phyloP scores from a whole-genome alignment of 805 yeast species.

The Danielia reshetovae region DNA sequence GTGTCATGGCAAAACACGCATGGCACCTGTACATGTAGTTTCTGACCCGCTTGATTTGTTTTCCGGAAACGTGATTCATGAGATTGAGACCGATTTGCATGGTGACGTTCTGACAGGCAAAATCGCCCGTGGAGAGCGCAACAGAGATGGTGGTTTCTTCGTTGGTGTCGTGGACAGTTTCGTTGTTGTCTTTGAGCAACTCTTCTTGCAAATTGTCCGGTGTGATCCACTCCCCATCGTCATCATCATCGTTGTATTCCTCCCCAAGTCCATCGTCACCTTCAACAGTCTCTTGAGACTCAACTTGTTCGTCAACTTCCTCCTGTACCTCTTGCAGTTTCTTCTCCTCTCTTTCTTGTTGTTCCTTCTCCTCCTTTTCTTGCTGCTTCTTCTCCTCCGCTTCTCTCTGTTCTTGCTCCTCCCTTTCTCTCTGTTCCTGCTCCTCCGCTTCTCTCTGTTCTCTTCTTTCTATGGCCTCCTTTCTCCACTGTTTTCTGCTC shows the following conservation, averaged over 20 bases:
- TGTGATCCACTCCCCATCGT: slow-evolving; percentile 88
- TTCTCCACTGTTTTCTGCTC: slow-evolving; percentile 3
- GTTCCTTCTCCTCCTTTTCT: not conserved
- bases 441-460: slow-evolving; percentile 1
- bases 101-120: slow-evolving; percentile 94
- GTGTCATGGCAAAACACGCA: slow-evolving; percentile 85
- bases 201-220: slow-evolving; percentile 76
- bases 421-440: not conserved
- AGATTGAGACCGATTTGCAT: slow-evolving; percentile 85
- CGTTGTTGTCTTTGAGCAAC: slow-evolving; percentile 63
- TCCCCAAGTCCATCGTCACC: slow-evolving; percentile 25
- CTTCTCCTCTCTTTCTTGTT: not conserved
- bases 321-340: not conserved
- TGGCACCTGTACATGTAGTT: slow-evolving; percentile 96
- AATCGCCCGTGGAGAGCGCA: slow-evolving; percentile 92
- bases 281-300: not conserved
- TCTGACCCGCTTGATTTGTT: slow-evolving; percentile 78
- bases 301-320: not conserved
- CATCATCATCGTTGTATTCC: slow-evolving; percentile 72
- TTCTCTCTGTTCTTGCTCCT: not conserved
- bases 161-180: slow-evolving; percentile 42
- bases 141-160: slow-evolving; percentile 48
- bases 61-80: slow-evolving; percentile 80
- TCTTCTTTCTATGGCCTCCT: not conserved
- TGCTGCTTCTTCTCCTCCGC: not conserved